Conservation (phyloP, 2,329 filamentous ascomycete species). For the Aspergillus tamarii region DNA sequence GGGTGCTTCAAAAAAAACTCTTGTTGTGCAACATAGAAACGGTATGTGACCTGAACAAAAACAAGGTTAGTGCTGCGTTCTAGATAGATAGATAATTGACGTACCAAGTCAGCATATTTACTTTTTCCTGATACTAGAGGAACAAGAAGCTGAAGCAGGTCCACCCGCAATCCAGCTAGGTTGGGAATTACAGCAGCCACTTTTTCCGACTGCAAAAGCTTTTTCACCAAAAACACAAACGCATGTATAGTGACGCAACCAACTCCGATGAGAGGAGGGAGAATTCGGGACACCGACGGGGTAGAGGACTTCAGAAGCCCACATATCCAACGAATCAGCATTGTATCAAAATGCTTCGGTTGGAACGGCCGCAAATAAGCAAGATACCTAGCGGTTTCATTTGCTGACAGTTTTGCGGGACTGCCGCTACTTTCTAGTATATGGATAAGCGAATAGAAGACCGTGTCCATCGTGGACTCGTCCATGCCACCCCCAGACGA, state of each 20-base stretch:
- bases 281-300: slow-evolving; percentile 35
- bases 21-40: slow-evolving; percentile 43
- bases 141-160: slow-evolving; percentile 38
- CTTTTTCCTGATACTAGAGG: slow-evolving; percentile 19
- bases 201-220: slow-evolving; percentile 31
- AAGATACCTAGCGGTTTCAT: slow-evolving; percentile 45
- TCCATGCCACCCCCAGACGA: slow-evolving; percentile 51
- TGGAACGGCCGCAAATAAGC: slow-evolving; percentile 49
- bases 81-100: slow-evolving; percentile 11
- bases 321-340: slow-evolving; percentile 48
- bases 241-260: slow-evolving; percentile 49
- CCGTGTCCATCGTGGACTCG: slow-evolving; percentile 45
- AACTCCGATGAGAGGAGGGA: slow-evolving; percentile 48
- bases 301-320: slow-evolving; percentile 39
- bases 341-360: slow-evolving; percentile 46
- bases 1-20: slow-evolving; percentile 42
- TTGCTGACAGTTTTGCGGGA: slow-evolving; percentile 35
- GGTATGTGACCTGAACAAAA: slow-evolving; percentile 38
- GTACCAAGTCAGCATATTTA: slow-evolving; percentile 35
- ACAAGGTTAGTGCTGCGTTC: slow-evolving; percentile 1
- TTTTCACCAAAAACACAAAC: slow-evolving; percentile 41
- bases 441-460: slow-evolving; percentile 47
- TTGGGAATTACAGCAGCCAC: slow-evolving; percentile 28
- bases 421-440: slow-evolving; percentile 36
- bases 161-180: slow-evolving; percentile 30